Evolutionary conservation across 495 filamentous ascomycete genomes (phyloP).

Genomic region (Penicillium cataractarum): DNA sequence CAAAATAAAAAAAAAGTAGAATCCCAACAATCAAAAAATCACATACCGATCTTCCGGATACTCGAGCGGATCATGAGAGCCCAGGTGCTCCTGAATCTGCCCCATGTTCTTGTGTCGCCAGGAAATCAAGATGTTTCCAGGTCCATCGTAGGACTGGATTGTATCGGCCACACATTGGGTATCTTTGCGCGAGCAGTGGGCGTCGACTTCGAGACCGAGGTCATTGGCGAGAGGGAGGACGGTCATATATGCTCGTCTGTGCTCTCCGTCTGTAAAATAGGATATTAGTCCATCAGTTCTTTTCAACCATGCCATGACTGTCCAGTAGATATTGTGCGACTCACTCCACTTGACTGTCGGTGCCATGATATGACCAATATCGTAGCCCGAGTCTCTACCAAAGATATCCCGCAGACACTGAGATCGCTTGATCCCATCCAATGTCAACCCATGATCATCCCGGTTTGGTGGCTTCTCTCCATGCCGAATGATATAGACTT

Average conservation of each 20-base stretch:
- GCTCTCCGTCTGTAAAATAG: slow-evolving; percentile 42
- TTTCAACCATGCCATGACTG: not conserved
- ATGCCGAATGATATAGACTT: slow-evolving; percentile 57
- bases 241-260: slow-evolving; percentile 51
- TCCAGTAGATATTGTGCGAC: slow-evolving; percentile 2
- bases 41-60: slow-evolving; percentile 38
- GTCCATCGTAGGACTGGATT: slow-evolving; percentile 25
- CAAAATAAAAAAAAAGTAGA: not conserved
- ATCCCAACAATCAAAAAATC: not conserved
- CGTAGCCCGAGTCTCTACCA: slow-evolving; percentile 42
- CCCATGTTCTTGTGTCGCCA: slow-evolving; percentile 36
- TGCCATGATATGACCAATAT: slow-evolving; percentile 54
- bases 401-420: slow-evolving; percentile 52
- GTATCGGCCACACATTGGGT: slow-evolving; percentile 29
- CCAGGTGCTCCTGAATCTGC: slow-evolving; percentile 27
- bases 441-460: slow-evolving; percentile 42
- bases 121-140: slow-evolving; percentile 37
- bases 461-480: slow-evolving; percentile 52
- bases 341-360: slow-evolving; percentile 36
- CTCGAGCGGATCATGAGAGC: slow-evolving; percentile 18
- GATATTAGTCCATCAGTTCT: not conserved
- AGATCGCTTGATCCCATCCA: slow-evolving; percentile 47
- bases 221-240: slow-evolving; percentile 51
- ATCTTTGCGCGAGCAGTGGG: slow-evolving; percentile 38
- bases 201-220: slow-evolving; percentile 49